Evolutionary conservation across 2,329 filamentous ascomycete species (phyloP).

Genomic region (Talaromyces rugulosus): DNA sequence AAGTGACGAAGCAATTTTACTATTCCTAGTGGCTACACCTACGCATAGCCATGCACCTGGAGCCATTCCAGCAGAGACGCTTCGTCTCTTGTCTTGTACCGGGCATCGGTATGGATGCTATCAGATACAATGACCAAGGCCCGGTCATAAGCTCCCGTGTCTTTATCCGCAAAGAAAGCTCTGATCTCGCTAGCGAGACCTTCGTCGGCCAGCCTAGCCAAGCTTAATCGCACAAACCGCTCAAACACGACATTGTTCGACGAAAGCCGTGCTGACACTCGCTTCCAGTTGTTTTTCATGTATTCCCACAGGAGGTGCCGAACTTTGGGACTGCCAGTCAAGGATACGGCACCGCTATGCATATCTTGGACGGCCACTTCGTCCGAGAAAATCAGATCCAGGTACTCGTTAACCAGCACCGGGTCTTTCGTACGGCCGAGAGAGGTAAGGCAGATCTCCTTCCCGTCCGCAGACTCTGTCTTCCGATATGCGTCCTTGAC

Average conservation of each 20-base stretch:
- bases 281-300: conserved; percentile 77
- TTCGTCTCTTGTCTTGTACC: conserved; percentile 75
- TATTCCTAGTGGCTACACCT: conserved; percentile 14
- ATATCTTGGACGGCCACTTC: conserved; percentile 83
- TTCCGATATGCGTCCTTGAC: conserved; percentile 81
- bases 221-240: conserved; percentile 73
- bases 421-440: conserved; percentile 69
- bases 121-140: conserved; percentile 82
- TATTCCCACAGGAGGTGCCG: conserved; percentile 79
- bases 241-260: conserved; percentile 84
- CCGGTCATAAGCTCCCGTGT: conserved; percentile 80
- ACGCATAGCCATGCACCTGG: conserved; percentile 55
- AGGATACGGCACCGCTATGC: conserved; percentile 70
- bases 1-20: too few relatives aligned
- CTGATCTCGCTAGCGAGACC: conserved; percentile 71
- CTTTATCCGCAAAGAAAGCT: conserved; percentile 79
- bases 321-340: conserved; percentile 69
- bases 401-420: conserved; percentile 63
- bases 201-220: conserved; percentile 73
- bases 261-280: conserved; percentile 66
- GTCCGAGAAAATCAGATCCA: conserved; percentile 74
- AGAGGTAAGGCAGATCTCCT: conserved; percentile 74
- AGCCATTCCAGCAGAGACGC: conserved; percentile 76
- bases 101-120: conserved; percentile 75
- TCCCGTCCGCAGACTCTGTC: conserved; percentile 83